These are phyloP conservation scores for Rostrohypoxylon terebratum DNA, from an alignment of 495 filamentous ascomycete genomes.

Conservation along the genomic window DNA sequence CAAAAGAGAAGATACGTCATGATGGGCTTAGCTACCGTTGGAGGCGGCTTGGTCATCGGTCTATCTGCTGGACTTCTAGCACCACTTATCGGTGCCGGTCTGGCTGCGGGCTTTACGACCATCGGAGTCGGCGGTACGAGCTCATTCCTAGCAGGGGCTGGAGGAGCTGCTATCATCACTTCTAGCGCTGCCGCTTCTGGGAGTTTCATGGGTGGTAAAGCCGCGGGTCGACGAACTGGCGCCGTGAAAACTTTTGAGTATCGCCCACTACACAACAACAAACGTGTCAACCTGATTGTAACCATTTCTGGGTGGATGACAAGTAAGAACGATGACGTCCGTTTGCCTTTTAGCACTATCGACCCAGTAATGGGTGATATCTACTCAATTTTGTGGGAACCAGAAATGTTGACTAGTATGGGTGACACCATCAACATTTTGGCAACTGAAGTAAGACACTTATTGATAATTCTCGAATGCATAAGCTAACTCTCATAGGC, in stretches of 20 bases:
- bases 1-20: constrained; percentile 86
- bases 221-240: constrained; percentile 86
- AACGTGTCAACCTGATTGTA: constrained; percentile 94
- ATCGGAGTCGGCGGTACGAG: constrained; percentile 92
- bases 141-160: constrained; percentile 89
- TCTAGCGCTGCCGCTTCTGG: constrained; percentile 89
- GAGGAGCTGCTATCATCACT: constrained; percentile 93
- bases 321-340: constrained; percentile 95
- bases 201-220: constrained; percentile 83
- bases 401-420: constrained; percentile 97
- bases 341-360: constrained; percentile 93
- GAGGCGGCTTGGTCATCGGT: constrained; percentile 94
- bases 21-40: constrained; percentile 97
- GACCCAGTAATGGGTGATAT: constrained; percentile 98
- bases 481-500: constrained; percentile 66
- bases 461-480: not conserved
- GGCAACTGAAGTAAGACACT: constrained; percentile 83
- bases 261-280: constrained; percentile 95
- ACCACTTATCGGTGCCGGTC: constrained; percentile 92
- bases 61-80: constrained; percentile 92
- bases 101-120: constrained; percentile 94
- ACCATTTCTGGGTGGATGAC: constrained; percentile 99
- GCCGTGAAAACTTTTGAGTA: constrained; percentile 97
- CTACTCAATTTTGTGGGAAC: constrained; percentile 98
- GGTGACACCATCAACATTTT: constrained; percentile 98